Conservation (phyloP, 495 filamentous ascomycete species). For the Penicillium bovifimosum region DNA sequence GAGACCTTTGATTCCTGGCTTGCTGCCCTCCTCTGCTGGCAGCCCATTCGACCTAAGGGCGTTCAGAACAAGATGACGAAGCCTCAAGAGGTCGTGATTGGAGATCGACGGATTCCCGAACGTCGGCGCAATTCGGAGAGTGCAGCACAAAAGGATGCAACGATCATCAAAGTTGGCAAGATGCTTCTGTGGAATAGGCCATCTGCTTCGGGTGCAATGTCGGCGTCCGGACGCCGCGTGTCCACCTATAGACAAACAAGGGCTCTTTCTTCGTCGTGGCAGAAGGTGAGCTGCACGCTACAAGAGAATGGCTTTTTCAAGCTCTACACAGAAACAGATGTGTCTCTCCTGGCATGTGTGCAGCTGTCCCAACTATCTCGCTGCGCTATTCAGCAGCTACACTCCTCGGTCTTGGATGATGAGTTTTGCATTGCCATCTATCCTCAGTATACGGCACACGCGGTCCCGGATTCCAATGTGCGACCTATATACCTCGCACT, state of each 20-base stretch:
- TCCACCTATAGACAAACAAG: conserved; percentile 53
- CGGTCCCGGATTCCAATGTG: conserved; percentile 44
- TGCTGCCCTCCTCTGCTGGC: conserved; percentile 90
- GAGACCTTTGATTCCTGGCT: conserved; percentile 88
- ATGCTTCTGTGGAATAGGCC: conserved; percentile 80
- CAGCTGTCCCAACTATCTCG: conserved; percentile 86
- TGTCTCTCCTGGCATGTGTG: conserved; percentile 70
- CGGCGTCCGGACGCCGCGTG: conserved; percentile 36
- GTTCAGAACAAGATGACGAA: conserved; percentile 70
- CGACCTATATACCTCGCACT: conserved; percentile 71
- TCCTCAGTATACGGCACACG: conserved; percentile 68
- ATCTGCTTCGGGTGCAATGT: conserved; percentile 37
- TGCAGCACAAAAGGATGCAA: conserved; percentile 61
- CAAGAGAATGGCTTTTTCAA: conserved; percentile 95
- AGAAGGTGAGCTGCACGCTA: conserved; percentile 83
- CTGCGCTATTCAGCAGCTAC: conserved; percentile 81
- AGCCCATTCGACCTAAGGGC: conserved; percentile 74
- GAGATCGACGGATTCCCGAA: conserved; percentile 47
- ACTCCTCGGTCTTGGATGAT: conserved; percentile 87
- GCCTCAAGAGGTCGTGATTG: conserved; percentile 49
- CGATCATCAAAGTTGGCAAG: conserved; percentile 96
- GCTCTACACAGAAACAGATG: conserved; percentile 76
- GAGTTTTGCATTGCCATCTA: conserved; percentile 93
- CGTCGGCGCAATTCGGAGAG: conserved; percentile 58
- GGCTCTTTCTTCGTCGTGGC: conserved; percentile 61